Base-by-base conservation (phyloP, 768 basidiomycete species). In the Kwoniella heveanensis region DNA sequence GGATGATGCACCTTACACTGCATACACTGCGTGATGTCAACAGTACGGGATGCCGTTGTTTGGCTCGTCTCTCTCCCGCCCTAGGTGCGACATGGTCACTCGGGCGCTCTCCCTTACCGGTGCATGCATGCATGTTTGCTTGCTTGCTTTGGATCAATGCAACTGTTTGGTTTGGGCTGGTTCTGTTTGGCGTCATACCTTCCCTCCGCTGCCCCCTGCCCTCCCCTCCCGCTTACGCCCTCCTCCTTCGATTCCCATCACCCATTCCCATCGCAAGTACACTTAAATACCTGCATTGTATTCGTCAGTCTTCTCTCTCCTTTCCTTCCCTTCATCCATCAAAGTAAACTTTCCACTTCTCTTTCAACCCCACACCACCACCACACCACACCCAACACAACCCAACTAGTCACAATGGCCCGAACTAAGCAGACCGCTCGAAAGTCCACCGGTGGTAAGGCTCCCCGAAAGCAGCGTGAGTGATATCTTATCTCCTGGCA, bases 381-480 rank as follows among this genome's bases (percentile, higher is more conserved):
- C 50, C 30, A 4, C 25, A 62, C 50, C 60, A 25, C 49, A 48
- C 57, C 25, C 62, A 8, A 51, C 57, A 50, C 37, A 53, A 47
- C 52, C 93, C 90, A 32, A 32, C 32, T 32, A 50, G 50, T 51
- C 32, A 79, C 79, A 75, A 81, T 80, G 79, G 81, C 80, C 69
- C 80, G 81, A 62, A 81, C 80, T 59, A 81, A 82, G 85, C 90
- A 91, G 85, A 91, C 90, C 63, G 93, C 93, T 79, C 91, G 93
- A 83, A 95, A 96, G 85, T 95, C 93, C 58, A 95, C 94, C 67
- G 94, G 94, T 89, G 92, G 92, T 88, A 71, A 78, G 82, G 82
- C 80, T 32, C 74, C 65, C 32, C 65, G 67, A 72, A 86, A 83
- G 73, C 71, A 65, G 72, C 65, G 74, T 74, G 64, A 69, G 72